A percentile compares a stretch with the other conserved stretches of the same genome.
Conservation (phyloP, 441 rosid genomes). For the Populus hybrid region DNA sequence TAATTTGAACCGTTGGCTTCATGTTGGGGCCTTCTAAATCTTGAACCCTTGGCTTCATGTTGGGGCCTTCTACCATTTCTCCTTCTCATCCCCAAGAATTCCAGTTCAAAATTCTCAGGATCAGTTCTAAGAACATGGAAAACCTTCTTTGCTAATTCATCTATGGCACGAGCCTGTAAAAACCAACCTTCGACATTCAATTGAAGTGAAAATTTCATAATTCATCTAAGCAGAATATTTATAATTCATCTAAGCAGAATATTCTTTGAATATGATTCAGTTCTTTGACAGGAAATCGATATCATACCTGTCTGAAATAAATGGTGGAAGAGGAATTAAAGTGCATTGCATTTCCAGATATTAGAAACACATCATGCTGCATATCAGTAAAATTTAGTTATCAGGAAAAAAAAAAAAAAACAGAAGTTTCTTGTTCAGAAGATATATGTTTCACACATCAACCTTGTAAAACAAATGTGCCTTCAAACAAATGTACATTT, state of each 20-base stretch:
- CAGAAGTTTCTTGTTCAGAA: not conserved
- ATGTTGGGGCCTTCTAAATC: constrained; percentile 23
- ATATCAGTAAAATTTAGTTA: constrained; percentile 12
- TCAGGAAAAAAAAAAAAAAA: not conserved
- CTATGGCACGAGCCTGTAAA: constrained; percentile 59
- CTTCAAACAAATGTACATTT: not conserved
- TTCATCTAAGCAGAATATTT: not conserved
- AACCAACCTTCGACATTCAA: constrained; percentile 17
- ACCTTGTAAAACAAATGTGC: not conserved
- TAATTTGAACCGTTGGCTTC: constrained; percentile 6
- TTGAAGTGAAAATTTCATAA: not conserved
- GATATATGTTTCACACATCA: constrained; percentile 2
- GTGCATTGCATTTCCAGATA: constrained; percentile 56
- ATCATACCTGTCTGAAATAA: constrained; percentile 52
- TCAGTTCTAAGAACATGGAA: constrained; percentile 48
- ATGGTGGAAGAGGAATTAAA: constrained; percentile 55
- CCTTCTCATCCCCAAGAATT: constrained; percentile 41
- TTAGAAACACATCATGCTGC: constrained; percentile 59
- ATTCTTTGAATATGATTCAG: constrained; percentile 5
- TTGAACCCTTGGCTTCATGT: constrained; percentile 2
- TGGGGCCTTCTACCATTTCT: constrained; percentile 33
- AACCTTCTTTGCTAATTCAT: constrained; percentile 55
- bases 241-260: not conserved
- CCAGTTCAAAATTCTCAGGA: constrained; percentile 41
- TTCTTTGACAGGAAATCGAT: constrained; percentile 9